These are phyloP conservation scores for Acer negundo DNA, from an alignment of 345 rosid genomes.

Conservation along the genomic window DNA sequence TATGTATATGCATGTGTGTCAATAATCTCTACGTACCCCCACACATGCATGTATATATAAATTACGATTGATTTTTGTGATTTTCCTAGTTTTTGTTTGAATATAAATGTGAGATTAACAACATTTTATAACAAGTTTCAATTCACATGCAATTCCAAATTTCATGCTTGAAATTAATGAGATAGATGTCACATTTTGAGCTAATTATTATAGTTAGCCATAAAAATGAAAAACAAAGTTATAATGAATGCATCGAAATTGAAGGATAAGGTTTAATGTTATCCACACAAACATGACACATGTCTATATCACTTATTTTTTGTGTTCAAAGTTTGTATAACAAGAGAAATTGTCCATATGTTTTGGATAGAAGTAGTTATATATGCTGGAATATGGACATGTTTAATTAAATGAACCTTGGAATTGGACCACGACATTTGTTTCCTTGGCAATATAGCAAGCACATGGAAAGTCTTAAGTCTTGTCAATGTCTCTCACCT, in stretches of 20 bases:
- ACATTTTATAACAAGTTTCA: too few relatives aligned
- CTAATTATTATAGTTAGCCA: not conserved
- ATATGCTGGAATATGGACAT: not conserved
- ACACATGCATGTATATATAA: not conserved
- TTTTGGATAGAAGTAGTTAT: not conserved
- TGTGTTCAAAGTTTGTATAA: not conserved
- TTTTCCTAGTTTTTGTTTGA: not conserved
- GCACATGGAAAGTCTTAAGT: conserved; percentile 3
- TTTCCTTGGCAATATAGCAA: conserved; percentile 3
- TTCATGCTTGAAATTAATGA: too few relatives aligned
- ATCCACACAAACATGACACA: not conserved
- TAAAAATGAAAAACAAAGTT: not conserved
- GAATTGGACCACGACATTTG: not conserved
- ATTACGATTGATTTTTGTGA: not conserved
- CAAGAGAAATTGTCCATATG: not conserved
- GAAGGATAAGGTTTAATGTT: conserved; percentile 6
- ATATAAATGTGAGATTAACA: too few relatives aligned
- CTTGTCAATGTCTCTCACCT: not conserved
- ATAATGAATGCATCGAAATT: not conserved
- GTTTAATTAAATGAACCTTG: not conserved
- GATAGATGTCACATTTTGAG: too few relatives aligned
- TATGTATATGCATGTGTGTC: not conserved
- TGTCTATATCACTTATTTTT: not conserved
- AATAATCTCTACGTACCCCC: not conserved
- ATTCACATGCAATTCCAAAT: too few relatives aligned